Base-by-base conservation (phyloP, 73 alveolate genomes). In the Paramecium biaurelia region DNA sequence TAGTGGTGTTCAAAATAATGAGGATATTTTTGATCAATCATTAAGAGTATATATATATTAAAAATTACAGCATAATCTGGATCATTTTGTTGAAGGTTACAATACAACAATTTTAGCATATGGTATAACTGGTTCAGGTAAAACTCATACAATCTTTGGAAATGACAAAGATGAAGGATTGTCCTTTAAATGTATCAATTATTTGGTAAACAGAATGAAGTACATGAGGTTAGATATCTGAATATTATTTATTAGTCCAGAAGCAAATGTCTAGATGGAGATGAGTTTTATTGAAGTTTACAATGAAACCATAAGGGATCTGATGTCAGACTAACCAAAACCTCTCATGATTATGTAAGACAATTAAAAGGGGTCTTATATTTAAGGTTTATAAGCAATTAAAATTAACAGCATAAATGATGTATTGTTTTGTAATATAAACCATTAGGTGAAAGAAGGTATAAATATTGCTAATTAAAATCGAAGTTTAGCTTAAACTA, bases 301-400 rank as follows among this genome's bases (percentile, higher is more conserved):
- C 89, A 95, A 86, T 86, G 93, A 86, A 43, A 86, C 82, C 38
- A 57, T 86, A 15, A 86, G 70, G 70, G 93, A 86, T 93, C 93
- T 95, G 42, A 86, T 95, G 76, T 92, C 92, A 56, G 86, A 95
- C 26, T 57, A 86, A 43, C 92, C 93, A 57, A 93, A 94, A 74
- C 90, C 93, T 82, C 76, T 96, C 42, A 85, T 95, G 95, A 95
- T 96, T 23, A 93, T 92, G 57, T 97, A 95, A 85, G 98, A 95
- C 88, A 95, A 96, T 4, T 79, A 49, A 34, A 94, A 94, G 68
- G 98, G 98, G 85, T 92, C 92, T 47, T 89, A 20, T 86, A 93
- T 92, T 95, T 95, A 30, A 76, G 93, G 85, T 21, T 24, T 86
- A 32, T n/a, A 32, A 21, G 41, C 82, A n/a, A 35, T 34, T 15